Base-by-base conservation (phyloP, 2,329 filamentous ascomycete species). In the Aspergillus flavus region DNA sequence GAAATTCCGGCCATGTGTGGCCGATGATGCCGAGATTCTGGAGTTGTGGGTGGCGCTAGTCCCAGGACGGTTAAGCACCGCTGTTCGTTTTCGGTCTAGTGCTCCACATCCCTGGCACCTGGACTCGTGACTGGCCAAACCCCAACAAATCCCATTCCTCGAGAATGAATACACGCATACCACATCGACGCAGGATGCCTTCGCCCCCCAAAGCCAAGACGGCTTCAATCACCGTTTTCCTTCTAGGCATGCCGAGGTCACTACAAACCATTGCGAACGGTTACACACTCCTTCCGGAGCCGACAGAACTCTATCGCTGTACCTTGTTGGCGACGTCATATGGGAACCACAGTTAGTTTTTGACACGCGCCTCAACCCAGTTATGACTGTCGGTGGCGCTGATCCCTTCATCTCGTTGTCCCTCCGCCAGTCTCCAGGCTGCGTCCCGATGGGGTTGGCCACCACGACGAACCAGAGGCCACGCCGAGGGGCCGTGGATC, bases 401-500 rank as follows among this genome's bases (percentile, higher is more conserved):
- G 62, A 64, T 64, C 62, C 62, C 52, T 59, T 59, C 41, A 62
- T 59, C 62, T 64, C 55, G 14, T 21, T 57, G 39, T 34, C 48
- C 21, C 39, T 46, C 23, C 26, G 41, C 41, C 48, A 53, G 43
- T 58, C 55, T 43, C 57, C 61, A 62, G 43, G 54, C 36, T 48
- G 52, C 19, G 45, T 54, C 34, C 59, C 53, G 46, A 60, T 53
- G 62, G 36, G 26, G 45, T 61, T 57, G 58, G 48, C 62, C 59
- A 61, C 57, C 59, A 46, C 28, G 43, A 61, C 59, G 59, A 61
- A 61, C 59, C 59, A 66, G 64, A 59, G 46, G 21, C 23, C 26
- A 55, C 55, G 23, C 64, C 61, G 53, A 59, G 58, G 39, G 43
- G 45, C 59, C 64, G 64, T 66, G 64, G 64, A 66, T 59, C 64